Evolutionary conservation across 257 asterid genomes (phyloP), one percentile per base, ranked within the genome.

Genomic region (Verbena officinalis): DNA sequence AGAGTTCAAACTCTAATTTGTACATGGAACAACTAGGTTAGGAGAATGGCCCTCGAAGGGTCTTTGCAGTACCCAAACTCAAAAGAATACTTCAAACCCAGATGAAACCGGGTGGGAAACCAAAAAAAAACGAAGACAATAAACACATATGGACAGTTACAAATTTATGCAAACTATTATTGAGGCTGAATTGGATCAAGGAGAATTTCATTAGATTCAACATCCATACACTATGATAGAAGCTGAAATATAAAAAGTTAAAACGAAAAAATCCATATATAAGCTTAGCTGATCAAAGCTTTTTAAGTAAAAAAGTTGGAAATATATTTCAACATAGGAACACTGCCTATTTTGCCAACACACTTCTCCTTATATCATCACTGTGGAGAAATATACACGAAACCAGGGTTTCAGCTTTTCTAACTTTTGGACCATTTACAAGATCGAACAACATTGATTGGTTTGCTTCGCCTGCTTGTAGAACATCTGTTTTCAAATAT

Each of bases 391-490:
- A 50, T 59, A 64, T 36, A 51, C 39, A 21, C 38, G 11, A 10
- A 34, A 52, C 52, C 61, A 22, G 21, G 45, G 33, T 39, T 4
- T 50, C 23, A 11, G 43, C 31, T 52, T 30, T 42, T 31, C 42
- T 52, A 16, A 44, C 24, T 20, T 31, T 10, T 21, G 9, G 16
- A 62, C 53, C 59, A 74, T 75, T 79, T 80, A 91, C 85, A 91
- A 69, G 34, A 88, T 73, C 3, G 96, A 81, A 71, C 98, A 89
- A 64, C 96, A 89, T 59, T 79, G 84, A 48, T 91, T 91, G 53
- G 95, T 84, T 77, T 80, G 84, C 95, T 91, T 89, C 2, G 96
- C 96, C 69, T 84, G 95, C 84, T 91, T 91, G 90, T 84, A 84
- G 53, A 90, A 88, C 90, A 86, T 84, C 97, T 90, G 93, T 75